Percentiles rank a stretch among this genome's conserved stretches.
Evolutionary conservation across 108 stramenopile species (phyloP).

Genomic region (Cyclotella baltica): DNA sequence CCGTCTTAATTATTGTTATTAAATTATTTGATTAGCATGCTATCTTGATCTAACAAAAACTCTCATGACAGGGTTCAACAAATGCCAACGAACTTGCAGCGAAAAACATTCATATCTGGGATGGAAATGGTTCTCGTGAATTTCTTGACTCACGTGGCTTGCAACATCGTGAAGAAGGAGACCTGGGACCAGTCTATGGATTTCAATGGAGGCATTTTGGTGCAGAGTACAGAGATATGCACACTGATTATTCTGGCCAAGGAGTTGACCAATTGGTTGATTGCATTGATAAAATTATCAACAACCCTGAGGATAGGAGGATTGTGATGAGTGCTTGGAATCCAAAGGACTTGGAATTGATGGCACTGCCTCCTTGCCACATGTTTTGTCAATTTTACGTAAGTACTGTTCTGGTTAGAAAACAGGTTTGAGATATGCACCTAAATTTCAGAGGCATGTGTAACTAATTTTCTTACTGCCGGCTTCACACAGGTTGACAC

Average conservation of each 20-base stretch:
- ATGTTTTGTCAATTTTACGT: slow-evolving; percentile 99
- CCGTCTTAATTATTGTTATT: neutral
- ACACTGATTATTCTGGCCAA: slow-evolving; percentile 97
- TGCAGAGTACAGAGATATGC: slow-evolving; percentile 96
- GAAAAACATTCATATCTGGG: slow-evolving; percentile 99
- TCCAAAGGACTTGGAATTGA: slow-evolving; percentile 91
- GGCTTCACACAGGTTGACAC: slow-evolving; percentile 61
- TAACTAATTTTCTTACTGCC: neutral
- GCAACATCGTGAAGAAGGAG: slow-evolving; percentile 96
- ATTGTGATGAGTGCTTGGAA: slow-evolving; percentile 99
- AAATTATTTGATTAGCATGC: neutral
- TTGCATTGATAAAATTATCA: slow-evolving; percentile 95
- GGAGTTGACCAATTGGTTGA: slow-evolving; percentile 98
- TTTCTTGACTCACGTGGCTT: slow-evolving; percentile 95
- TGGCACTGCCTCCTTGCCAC: slow-evolving; percentile 99
- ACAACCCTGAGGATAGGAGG: slow-evolving; percentile 96
- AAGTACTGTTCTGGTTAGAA: slow-evolving; percentile 9
- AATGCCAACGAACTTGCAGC: slow-evolving; percentile 95
- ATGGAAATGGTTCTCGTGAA: slow-evolving; percentile 99
- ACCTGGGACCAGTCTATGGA: slow-evolving; percentile 99
- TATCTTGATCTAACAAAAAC: neutral
- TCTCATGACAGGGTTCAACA: slow-evolving; percentile 77
- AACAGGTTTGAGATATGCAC: neutral
- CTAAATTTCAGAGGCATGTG: neutral
- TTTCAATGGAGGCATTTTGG: slow-evolving; percentile 99